A percentile compares a stretch with the other conserved stretches of the same genome.
Conservation (phyloP, 192 early-diverging fungal species). For the Dispira parvispora region DNA sequence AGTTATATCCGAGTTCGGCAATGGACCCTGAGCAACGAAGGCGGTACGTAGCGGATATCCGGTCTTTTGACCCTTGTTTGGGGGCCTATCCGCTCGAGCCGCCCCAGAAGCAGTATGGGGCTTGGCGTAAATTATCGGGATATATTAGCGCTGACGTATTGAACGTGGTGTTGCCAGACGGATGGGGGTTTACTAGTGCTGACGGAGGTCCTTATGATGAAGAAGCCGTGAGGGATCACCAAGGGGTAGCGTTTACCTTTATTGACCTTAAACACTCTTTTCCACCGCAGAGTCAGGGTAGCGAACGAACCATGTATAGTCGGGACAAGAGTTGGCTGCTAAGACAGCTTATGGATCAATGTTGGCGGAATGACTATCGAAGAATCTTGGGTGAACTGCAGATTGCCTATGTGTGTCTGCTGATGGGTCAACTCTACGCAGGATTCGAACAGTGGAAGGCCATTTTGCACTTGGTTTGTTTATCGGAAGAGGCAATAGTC, state of each 20-base stretch:
- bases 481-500: slow-evolving; percentile 38
- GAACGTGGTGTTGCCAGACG: slow-evolving; percentile 27
- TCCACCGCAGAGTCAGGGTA: slow-evolving; percentile 43
- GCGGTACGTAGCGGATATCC: slow-evolving; percentile 42
- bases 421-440: slow-evolving; percentile 65
- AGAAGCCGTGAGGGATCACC: slow-evolving; percentile 29
- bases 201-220: slow-evolving; percentile 39
- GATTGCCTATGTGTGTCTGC: slow-evolving; percentile 59
- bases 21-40: slow-evolving; percentile 43
- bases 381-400: slow-evolving; percentile 65
- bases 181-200: slow-evolving; percentile 22
- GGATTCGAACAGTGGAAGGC: slow-evolving; percentile 81
- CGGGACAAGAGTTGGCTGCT: slow-evolving; percentile 83
- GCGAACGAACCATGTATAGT: slow-evolving; percentile 58
- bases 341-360: slow-evolving; percentile 25
- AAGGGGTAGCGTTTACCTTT: slow-evolving; percentile 34
- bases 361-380: slow-evolving; percentile 21
- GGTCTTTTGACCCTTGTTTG: slow-evolving; percentile 60
- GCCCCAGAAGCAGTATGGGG: slow-evolving; percentile 38
- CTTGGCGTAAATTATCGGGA: slow-evolving; percentile 61
- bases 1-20: slow-evolving; percentile 32
- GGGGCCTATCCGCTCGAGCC: slow-evolving; percentile 67
- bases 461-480: slow-evolving; percentile 50
- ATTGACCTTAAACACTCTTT: slow-evolving; percentile 75
- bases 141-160: slow-evolving; percentile 38